phyloP scores from a whole-genome alignment of 2,329 filamentous ascomycete genomes.

The Xylariaceae sp. region DNA sequence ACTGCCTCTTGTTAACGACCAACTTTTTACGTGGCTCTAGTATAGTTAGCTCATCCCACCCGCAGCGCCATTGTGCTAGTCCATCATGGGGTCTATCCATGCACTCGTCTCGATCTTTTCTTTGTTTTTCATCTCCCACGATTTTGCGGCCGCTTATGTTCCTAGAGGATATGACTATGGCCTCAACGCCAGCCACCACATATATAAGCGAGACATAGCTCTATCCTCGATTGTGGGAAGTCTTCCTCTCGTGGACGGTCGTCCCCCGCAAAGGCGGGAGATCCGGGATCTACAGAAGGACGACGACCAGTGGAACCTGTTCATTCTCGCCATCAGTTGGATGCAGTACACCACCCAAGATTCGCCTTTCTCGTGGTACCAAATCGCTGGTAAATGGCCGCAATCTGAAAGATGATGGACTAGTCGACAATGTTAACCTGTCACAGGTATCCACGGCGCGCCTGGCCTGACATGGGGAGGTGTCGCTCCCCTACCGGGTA shows the following conservation, averaged over 20 bases:
- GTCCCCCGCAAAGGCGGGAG: conserved; percentile 52
- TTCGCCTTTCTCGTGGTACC: conserved; percentile 65
- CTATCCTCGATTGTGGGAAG: conserved; percentile 37
- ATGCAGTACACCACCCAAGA: conserved; percentile 63
- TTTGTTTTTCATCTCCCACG: conserved; percentile 7
- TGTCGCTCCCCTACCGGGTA: conserved; percentile 45
- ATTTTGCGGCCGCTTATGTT: conserved; percentile 10
- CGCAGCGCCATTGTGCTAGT: background rate
- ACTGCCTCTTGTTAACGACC: background rate
- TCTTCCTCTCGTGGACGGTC: conserved; percentile 38
- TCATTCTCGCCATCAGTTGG: conserved; percentile 66
- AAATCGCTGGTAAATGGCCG: conserved; percentile 57
- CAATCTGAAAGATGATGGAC: background rate
- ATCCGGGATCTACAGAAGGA: conserved; percentile 61
- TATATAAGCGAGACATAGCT: conserved; percentile 37
- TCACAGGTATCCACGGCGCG: conserved; percentile 70
- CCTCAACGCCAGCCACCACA: conserved; percentile 35
- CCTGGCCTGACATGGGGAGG: conserved; percentile 55
- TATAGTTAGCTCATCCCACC: background rate
- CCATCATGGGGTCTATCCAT: conserved; percentile 8
- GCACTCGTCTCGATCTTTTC: conserved; percentile 6
- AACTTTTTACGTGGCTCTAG: background rate
- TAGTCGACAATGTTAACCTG: conserved; percentile 14
- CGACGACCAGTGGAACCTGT: conserved; percentile 67
- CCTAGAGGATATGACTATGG: conserved; percentile 46